These are phyloP conservation scores for Carpinus viminea DNA, from an alignment of 306 rosid genomes.

Conservation along the genomic window DNA sequence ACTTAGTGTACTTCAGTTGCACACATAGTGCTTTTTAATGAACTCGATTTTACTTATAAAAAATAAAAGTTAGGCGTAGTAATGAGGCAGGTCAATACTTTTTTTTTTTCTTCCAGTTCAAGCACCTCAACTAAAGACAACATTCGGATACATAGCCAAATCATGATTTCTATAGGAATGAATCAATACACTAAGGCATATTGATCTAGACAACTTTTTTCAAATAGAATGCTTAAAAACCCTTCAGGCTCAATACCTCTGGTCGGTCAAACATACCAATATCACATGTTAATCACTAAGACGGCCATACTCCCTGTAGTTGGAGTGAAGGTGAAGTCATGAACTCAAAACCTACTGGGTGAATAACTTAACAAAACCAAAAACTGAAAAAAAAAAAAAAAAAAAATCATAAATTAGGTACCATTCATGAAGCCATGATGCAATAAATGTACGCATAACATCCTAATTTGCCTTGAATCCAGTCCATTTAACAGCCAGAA, in stretches of 20 bases:
- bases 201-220: background rate
- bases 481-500: background rate
- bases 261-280: background rate
- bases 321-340: background rate
- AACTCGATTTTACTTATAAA: too few species aligned
- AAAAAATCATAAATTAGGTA: background rate
- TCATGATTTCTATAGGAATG: background rate
- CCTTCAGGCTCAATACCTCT: background rate
- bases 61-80: too few species aligned
- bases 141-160: background rate
- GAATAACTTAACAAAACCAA: background rate
- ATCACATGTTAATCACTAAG: background rate
- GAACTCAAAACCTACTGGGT: background rate
- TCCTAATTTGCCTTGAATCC: background rate
- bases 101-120: background rate
- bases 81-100: too few species aligned
- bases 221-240: background rate
- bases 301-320: background rate
- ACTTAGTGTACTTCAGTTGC: too few species aligned
- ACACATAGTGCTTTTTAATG: too few species aligned
- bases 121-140: constrained; percentile 3
- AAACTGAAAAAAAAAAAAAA: background rate
- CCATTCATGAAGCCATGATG: background rate
- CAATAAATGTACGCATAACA: background rate
- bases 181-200: background rate